Conservation (phyloP, 805 yeast genomes). For the Suhomyces canberraensis region DNA sequence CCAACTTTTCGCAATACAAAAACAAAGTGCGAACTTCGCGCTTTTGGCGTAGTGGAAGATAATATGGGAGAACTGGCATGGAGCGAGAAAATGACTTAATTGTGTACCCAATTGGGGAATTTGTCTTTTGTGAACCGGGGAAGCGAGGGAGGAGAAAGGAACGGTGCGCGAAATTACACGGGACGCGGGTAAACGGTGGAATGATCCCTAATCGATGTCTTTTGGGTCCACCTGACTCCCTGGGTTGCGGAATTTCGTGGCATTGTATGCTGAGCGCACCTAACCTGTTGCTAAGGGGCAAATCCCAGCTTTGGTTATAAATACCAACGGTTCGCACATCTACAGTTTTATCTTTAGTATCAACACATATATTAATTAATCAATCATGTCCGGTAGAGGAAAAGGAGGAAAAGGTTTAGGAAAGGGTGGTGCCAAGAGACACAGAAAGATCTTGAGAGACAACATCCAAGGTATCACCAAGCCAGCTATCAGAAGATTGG, state of each 20-base stretch:
- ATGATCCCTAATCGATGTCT: not conserved
- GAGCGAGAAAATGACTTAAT: not conserved
- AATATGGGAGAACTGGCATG: not conserved
- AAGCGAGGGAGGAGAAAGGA: not conserved
- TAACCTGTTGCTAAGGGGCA: too few species aligned
- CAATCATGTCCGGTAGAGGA: constrained; percentile 96
- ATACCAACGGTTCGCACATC: constrained; percentile 8
- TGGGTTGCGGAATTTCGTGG: not conserved
- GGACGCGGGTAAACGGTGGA: not conserved
- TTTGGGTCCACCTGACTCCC: constrained; percentile 2
- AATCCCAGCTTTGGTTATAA: constrained; percentile 4
- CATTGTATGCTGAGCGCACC: too few species aligned
- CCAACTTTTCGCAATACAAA: not conserved
- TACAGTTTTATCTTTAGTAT: constrained; percentile 18
- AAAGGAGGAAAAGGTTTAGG: constrained; percentile 99
- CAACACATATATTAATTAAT: constrained; percentile 11
- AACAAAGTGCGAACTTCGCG: not conserved
- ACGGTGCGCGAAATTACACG: not conserved
- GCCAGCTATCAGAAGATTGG: constrained; percentile 99
- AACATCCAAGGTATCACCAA: constrained; percentile 99
- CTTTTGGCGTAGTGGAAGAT: not conserved
- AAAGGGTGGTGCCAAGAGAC: constrained; percentile 99
- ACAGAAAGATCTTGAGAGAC: constrained; percentile 98
- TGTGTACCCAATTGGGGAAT: not conserved
- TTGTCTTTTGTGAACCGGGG: not conserved